A percentile compares a stretch with the other conserved stretches of the same genome.
These are phyloP conservation scores for Phoma sp. DNA, from an alignment of 2,329 filamentous ascomycete species.

Conservation along the genomic window DNA sequence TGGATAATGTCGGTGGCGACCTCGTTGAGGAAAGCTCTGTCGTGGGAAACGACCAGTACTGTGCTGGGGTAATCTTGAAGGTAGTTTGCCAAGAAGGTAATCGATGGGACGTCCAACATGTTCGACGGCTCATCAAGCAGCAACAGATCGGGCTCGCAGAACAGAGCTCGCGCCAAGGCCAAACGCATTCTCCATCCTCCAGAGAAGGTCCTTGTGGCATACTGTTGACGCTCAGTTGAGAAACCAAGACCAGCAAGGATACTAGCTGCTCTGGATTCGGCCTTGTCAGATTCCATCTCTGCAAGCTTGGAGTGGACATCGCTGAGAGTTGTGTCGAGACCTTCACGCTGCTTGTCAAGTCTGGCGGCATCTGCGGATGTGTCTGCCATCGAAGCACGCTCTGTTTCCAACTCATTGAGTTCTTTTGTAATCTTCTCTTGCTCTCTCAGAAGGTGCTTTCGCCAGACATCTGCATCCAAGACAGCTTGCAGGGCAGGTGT, in stretches of 20 bases:
- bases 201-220: slow-evolving; percentile 95
- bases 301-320: slow-evolving; percentile 91
- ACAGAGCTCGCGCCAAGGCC: slow-evolving; percentile 90
- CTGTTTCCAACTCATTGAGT: slow-evolving; percentile 77
- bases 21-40: slow-evolving; percentile 98
- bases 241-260: slow-evolving; percentile 97
- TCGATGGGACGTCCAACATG: slow-evolving; percentile 99
- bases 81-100: slow-evolving; percentile 96
- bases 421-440: slow-evolving; percentile 85
- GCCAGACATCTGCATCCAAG: slow-evolving; percentile 96
- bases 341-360: slow-evolving; percentile 87
- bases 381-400: slow-evolving; percentile 83
- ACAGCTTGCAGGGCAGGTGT: slow-evolving; percentile 95
- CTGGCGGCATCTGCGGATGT: slow-evolving; percentile 87
- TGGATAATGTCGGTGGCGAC: slow-evolving; percentile 99
- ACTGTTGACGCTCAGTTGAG: slow-evolving; percentile 90
- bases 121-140: slow-evolving; percentile 99
- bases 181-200: slow-evolving; percentile 99
- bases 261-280: slow-evolving; percentile 91
- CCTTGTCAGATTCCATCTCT: slow-evolving; percentile 99
- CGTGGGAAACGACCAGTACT: slow-evolving; percentile 95
- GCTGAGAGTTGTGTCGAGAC: slow-evolving; percentile 85
- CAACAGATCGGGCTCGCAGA: slow-evolving; percentile 95
- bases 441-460: slow-evolving; percentile 90
- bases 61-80: slow-evolving; percentile 94